Base-by-base conservation (phyloP, 2,329 filamentous ascomycete species). In the Xylaria arbuscula region DNA sequence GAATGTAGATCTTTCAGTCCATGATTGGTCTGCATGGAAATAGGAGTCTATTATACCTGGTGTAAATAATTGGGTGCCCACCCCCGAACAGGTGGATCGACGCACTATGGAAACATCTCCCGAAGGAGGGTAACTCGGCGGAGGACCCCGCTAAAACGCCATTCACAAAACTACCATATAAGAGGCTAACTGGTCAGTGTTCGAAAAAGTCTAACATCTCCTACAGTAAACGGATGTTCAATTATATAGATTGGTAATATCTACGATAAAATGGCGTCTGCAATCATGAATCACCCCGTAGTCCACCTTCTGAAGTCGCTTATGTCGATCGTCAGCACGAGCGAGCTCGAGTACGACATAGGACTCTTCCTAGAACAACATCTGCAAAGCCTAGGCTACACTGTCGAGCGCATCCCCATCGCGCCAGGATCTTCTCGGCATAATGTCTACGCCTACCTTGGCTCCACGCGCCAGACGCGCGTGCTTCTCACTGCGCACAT, bases 361-460 rank as follows among this genome's bases (percentile, higher is more conserved):
- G 78, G 79, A 28, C 48, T 74, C 51, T 80, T 79, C 59, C 70
- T 81, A 9, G 75, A 77, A 59, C 58, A 76, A 11, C 72, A 79
- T 56, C 76, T 80, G 40, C 68, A 73, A 50, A 50, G 50, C 11
- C 72, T 79, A 7, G 78, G 78, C 34, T 81, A 80, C 65, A 80
- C 76, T 7, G 78, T 80, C 34, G 79, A 80, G 68, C 75, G 77
- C 51, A 76, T 79, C 22, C 75, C 78, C 22, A 79, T 81, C 50
- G 70, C 73, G 7, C 70, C 76, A 7, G 73, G 70, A n/a, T 79
- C 78, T 3, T 72, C 74, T 38, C 77, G 79, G 8, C 75, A 78
- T 61, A 82, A 81, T 72, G 75, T 81, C 62, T 80, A 81, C 72
- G 80, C 80, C 9, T 81, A 81, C 70, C 72, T 81, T 22, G 78